Base-by-base conservation (phyloP, 257 asterid genomes). In the Apocynum venetum region DNA sequence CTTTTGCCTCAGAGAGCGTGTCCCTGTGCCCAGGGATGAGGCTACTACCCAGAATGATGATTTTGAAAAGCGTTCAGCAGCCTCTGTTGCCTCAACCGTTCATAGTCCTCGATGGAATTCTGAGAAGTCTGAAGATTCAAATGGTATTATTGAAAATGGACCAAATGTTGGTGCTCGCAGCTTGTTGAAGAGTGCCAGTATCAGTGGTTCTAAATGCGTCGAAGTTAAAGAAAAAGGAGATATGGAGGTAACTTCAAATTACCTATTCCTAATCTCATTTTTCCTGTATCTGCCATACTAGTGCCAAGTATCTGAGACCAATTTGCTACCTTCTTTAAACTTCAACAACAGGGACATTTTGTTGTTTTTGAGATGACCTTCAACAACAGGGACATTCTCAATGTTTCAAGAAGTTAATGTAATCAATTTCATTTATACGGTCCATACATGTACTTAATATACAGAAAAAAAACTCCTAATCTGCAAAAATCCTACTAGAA, bases 171-270 rank as follows among this genome's bases (percentile, higher is more conserved):
- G 90, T 75, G 93, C 91, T 67, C 97, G 96, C 60, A 88, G 98
- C 90, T 87, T 95, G 91, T 87, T 93, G 82, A 95, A 95, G 90
- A 94, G 98, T 76, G 96, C 97, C 76, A 94, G 97, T 73, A 94
- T 92, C 73, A 94, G 98, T 72, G 98, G 87, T 67, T 94, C 98
- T 25, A 91, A 91, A 84, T 94, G 98, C 51, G 76, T 94, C 6
- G 97, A 82, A 43, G 93, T 89, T 68, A 87, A 91, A 87, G 80
- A 69, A 8, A 90, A 75, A 77, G 85, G 60, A 17, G 87, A 92
- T 68, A 6, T 82, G 4, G 96, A 91, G 97, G 98, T 92, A 88
- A 69, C 71, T 44, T 48, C 9, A 10, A 49, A 56, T 70, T 43
- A 5, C 73, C 78, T n/a, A 48, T 60, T 1, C 19, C 71, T 8